Evolutionary conservation across 352 stramenopile species (phyloP), one percentile per base, ranked within the genome.

Genomic region (Aphanomyces stellatus): DNA sequence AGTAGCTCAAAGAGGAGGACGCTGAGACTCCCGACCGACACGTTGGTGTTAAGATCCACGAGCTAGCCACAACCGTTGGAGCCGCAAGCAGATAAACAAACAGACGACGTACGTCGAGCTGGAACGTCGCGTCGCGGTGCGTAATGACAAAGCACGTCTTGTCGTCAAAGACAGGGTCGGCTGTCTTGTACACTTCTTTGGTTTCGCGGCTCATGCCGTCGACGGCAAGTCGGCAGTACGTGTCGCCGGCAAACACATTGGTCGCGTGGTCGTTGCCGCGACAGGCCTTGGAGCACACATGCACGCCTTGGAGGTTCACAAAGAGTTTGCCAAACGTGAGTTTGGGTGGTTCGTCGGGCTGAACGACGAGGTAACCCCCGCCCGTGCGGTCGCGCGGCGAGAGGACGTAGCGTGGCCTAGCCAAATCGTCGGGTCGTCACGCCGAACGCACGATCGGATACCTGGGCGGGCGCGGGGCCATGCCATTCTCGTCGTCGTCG

Each of bases 181-280:
- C 86, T 56, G 81, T 95, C 70, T 93, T 93, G 25, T 93, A 72
- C 53, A 95, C 86, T 8, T 85, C 84, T 43, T 80, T 93, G 0
- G 86, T 93, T 48, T 95, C 86, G 53, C 90, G 79, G 11, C 90
- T 71, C 22, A 81, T 72, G 2, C 74, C 76, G 46, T 88, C 84
- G 48, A 93, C 80, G 5, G 72, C 76, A 19, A 95, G 55, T 3
- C 86, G 81, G 27, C 86, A 93, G 69, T 95, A 95, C 24, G 82
- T 92, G 37, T 95, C 86, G 1, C 86, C 86, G 66, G 91, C 84
- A 64, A 93, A 95, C 6, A 95, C 88, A 49, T 95, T 95, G 56
- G 90, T 89, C 15, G 85, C 81, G 15, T 95, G 86, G 31, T 80
- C 72, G 15, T 74, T 69, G 25, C 63, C 64, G 0, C 84, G 75